Evolutionary conservation across 108 stramenopile genomes (phyloP).

Genomic region (Skeletonema menzelii): DNA sequence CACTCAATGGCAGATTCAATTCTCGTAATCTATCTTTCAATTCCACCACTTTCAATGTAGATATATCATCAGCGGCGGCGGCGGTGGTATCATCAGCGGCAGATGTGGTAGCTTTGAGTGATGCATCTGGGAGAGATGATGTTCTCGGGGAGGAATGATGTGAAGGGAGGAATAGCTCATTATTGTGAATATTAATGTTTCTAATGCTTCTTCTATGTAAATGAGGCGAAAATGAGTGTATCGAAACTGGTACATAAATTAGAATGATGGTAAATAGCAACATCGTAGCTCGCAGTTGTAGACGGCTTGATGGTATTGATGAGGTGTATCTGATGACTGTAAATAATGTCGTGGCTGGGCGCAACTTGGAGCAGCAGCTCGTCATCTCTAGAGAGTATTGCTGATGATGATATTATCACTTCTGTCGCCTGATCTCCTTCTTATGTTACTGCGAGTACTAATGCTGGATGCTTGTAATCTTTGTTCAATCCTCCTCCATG

Average conservation of each 20-base stretch:
- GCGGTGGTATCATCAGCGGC: neutral
- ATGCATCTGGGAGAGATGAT: neutral
- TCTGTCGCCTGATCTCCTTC: neutral
- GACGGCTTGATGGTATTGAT: neutral
- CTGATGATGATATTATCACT: neutral
- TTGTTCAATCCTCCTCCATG: too few relatives aligned
- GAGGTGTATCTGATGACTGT: neutral
- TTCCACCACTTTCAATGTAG: slow-evolving; percentile 1
- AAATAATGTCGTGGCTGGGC: neutral
- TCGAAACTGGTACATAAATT: neutral
- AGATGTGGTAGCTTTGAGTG: neutral
- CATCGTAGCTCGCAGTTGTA: neutral
- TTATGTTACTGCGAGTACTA: neutral
- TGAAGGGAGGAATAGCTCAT: neutral
- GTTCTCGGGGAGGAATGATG: neutral
- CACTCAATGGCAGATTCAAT: slow-evolving; percentile 9
- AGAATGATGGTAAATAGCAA: neutral
- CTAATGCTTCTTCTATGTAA: neutral
- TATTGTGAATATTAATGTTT: neutral
- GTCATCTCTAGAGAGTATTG: neutral
- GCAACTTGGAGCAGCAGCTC: neutral
- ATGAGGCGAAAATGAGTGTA: neutral
- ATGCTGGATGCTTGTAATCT: too few relatives aligned
- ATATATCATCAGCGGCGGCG: neutral
- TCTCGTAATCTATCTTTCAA: slow-evolving; percentile 18